Conservation (phyloP, 148 eudicot species). For the Vaccinium vitisidaea region DNA sequence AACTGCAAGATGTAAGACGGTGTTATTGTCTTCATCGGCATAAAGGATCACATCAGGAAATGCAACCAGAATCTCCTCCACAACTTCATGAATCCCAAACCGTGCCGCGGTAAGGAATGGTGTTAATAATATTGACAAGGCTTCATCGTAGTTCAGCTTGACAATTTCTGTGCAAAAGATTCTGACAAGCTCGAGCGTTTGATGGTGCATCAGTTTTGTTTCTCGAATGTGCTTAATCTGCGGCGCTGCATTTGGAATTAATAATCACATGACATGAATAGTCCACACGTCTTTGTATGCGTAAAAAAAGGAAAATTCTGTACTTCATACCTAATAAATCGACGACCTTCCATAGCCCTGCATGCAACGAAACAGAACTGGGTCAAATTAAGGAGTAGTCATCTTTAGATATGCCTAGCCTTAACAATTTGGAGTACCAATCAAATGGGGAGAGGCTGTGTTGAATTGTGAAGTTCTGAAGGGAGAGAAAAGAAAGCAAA, state of each 20-base stretch:
- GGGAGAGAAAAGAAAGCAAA: background rate
- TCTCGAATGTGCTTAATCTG: constrained; percentile 13
- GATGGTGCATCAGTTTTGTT: constrained; percentile 19
- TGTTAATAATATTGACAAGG: background rate
- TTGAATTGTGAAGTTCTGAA: background rate
- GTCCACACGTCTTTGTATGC: background rate
- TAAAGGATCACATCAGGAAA: constrained; percentile 18
- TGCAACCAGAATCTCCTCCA: constrained; percentile 22
- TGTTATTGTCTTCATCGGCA: background rate
- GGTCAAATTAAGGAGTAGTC: background rate
- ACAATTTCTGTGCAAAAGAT: constrained; percentile 16
- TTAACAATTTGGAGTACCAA: background rate
- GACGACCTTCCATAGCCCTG: background rate
- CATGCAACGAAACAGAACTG: background rate
- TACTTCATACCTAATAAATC: background rate
- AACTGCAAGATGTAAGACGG: constrained; percentile 17
- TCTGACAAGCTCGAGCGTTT: constrained; percentile 13
- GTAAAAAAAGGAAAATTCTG: background rate
- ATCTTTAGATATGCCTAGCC: background rate
- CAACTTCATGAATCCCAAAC: constrained; percentile 21
- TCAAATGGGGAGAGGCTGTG: background rate
- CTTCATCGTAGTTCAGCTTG: constrained; percentile 5
- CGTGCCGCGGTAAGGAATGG: constrained; percentile 18
- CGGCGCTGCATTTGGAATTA: background rate
- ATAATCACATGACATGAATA: background rate